phyloP scores from a whole-genome alignment of 495 filamentous ascomycete genomes.

The Beverwykella pulmonaria region DNA sequence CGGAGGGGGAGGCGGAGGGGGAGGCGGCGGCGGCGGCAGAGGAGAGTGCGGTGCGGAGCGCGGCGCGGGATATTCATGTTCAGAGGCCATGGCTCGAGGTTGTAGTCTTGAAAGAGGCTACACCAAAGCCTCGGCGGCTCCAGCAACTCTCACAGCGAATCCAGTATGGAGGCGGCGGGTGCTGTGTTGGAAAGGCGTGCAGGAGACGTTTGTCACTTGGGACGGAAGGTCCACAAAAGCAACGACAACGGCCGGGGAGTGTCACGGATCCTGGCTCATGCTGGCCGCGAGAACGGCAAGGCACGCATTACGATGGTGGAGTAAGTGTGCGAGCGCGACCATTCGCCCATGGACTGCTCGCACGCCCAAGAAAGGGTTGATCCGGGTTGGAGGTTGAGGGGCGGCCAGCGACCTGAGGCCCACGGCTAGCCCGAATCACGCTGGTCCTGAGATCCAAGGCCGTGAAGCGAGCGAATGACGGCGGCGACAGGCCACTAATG shows the following conservation, averaged over 20 bases:
- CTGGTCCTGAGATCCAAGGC: conserved; percentile 1
- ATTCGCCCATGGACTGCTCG: conserved; percentile 24
- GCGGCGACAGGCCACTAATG: neutral
- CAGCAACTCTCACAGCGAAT: conserved; percentile 38
- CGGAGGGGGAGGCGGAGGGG: conserved; percentile 22
- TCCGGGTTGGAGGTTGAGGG: conserved; percentile 7
- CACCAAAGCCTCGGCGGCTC: conserved; percentile 42
- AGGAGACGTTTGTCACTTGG: conserved; percentile 31
- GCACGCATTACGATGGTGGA: neutral
- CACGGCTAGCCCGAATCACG: conserved; percentile 14
- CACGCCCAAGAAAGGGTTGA: neutral
- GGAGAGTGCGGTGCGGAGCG: conserved; percentile 32
- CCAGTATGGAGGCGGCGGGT: conserved; percentile 15
- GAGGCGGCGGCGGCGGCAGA: conserved; percentile 34
- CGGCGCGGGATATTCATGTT: conserved; percentile 35
- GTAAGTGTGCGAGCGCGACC: neutral
- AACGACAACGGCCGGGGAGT: conserved; percentile 27
- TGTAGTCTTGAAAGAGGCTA: conserved; percentile 10
- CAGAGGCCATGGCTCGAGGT: conserved; percentile 27
- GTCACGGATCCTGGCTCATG: conserved; percentile 25
- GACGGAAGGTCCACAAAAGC: conserved; percentile 30
- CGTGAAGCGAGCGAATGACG: conserved; percentile 23
- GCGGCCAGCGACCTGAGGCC: neutral
- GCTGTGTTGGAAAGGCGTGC: conserved; percentile 26
- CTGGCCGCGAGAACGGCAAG: neutral